phyloP scores from a whole-genome alignment of 1,284 basidiomycete species.

The Malassezia furfur region DNA sequence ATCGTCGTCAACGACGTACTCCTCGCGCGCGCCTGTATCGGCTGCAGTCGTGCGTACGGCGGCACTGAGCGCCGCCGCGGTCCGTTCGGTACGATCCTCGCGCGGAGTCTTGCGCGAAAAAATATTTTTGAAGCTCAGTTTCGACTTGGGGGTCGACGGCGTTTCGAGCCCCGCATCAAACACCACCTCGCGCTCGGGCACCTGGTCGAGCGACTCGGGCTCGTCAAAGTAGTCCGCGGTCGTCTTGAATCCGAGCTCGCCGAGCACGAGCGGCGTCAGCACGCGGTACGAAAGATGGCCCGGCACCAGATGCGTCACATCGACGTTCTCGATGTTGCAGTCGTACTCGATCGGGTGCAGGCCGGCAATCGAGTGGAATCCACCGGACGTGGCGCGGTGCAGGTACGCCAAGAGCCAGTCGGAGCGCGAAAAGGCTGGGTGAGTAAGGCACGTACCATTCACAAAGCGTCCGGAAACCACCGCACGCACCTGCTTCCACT shows the following conservation, averaged over 20 bases:
- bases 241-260: slow-evolving; percentile 44
- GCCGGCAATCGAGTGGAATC: slow-evolving; percentile 43
- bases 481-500: slow-evolving; percentile 37
- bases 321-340: slow-evolving; percentile 45
- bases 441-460: slow-evolving; percentile 21
- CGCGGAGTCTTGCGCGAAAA: slow-evolving; percentile 7
- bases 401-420: slow-evolving; percentile 48
- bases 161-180: slow-evolving; percentile 6
- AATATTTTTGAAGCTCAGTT: slow-evolving; percentile 2
- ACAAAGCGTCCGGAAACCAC: slow-evolving; percentile 45
- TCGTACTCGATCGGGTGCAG: slow-evolving; percentile 41
- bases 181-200: slow-evolving; percentile 41
- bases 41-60: neutral
- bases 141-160: neutral
- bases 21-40: neutral
- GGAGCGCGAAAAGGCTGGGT: slow-evolving; percentile 34
- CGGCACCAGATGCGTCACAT: slow-evolving; percentile 43
- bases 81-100: neutral
- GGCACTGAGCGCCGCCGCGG: neutral
- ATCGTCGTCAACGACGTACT: too few species aligned
- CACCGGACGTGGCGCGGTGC: slow-evolving; percentile 44
- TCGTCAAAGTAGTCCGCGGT: slow-evolving; percentile 48
- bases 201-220: slow-evolving; percentile 39
- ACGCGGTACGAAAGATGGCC: slow-evolving; percentile 44
- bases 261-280: slow-evolving; percentile 42